Evolutionary conservation across 345 rosid genomes (phyloP).

Genomic region (Aurinia saxatilis): DNA sequence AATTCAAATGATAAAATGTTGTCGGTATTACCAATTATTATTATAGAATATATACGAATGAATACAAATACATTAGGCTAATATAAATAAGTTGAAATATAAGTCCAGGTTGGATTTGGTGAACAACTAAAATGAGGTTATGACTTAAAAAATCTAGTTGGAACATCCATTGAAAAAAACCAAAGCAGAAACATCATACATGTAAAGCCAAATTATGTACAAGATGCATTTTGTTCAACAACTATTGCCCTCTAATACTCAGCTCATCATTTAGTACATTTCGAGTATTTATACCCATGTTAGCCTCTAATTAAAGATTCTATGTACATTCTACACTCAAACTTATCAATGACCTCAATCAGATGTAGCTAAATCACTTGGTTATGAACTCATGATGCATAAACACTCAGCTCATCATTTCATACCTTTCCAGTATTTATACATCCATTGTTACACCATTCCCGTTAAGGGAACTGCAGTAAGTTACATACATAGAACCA

Average conservation of each 20-base stretch:
- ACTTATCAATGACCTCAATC: neutral
- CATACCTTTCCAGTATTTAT: neutral
- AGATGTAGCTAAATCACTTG: neutral
- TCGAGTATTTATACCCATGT: neutral
- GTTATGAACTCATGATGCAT: neutral
- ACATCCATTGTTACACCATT: conserved; percentile 1
- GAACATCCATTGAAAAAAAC: conserved; percentile 8
- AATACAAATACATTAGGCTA: conserved; percentile 1
- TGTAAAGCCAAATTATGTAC: neutral
- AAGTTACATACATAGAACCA: conserved; percentile 9
- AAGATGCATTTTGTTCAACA: neutral
- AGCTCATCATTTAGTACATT: too few species aligned
- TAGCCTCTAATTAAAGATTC: neutral
- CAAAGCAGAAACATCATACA: conserved; percentile 13
- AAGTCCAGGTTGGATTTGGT: conserved; percentile 16
- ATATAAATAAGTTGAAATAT: neutral
- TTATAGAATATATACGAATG: neutral
- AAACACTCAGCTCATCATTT: neutral
- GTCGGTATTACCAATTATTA: neutral
- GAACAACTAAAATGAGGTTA: conserved; percentile 21
- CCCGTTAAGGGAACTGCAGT: neutral
- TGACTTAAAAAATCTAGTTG: conserved; percentile 24
- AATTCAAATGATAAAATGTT: neutral
- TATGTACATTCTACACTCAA: neutral
- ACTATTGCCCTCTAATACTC: neutral